Evolutionary conservation across 768 basidiomycete species (phyloP).

Genomic region (Amanita thiersii): DNA sequence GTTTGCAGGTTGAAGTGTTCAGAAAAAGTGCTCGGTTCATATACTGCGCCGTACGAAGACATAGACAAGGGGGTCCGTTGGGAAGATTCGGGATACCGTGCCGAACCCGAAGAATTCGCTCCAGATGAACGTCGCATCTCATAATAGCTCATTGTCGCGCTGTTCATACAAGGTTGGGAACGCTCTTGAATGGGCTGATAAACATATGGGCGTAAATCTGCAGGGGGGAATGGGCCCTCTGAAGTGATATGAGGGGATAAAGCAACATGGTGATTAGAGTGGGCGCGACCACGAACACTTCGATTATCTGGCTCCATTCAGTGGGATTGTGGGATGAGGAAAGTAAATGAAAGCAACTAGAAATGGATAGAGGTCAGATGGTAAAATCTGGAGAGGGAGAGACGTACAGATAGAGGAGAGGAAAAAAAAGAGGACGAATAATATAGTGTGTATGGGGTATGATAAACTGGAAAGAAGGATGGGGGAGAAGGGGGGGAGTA

Average conservation of each 20-base stretch:
- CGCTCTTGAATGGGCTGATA: conserved; percentile 1
- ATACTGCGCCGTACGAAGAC: neutral
- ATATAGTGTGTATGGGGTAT: too few relatives aligned
- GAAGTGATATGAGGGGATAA: too few relatives aligned
- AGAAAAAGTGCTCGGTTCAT: neutral
- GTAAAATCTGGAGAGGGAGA: neutral
- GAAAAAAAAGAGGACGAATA: too few relatives aligned
- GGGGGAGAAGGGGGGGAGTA: too few relatives aligned
- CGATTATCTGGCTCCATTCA: conserved; percentile 7
- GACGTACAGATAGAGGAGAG: too few relatives aligned
- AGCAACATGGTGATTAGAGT: too few relatives aligned
- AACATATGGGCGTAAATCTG: neutral
- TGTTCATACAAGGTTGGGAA: neutral
- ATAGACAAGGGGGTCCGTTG: neutral
- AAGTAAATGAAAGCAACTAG: neutral
- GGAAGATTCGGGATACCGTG: conserved; percentile 2
- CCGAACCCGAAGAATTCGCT: neutral
- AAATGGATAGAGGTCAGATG: neutral
- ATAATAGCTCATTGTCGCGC: neutral
- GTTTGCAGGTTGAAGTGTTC: neutral
- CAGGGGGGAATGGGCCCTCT: neutral
- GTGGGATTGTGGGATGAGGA: neutral
- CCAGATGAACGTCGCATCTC: neutral
- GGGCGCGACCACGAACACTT: too few relatives aligned
- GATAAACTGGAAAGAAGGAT: too few relatives aligned